A percentile compares a stretch with the other conserved stretches of the same genome.
phyloP scores from a whole-genome alignment of 768 basidiomycete genomes.

The Lanmaoa pseudosensibilis region DNA sequence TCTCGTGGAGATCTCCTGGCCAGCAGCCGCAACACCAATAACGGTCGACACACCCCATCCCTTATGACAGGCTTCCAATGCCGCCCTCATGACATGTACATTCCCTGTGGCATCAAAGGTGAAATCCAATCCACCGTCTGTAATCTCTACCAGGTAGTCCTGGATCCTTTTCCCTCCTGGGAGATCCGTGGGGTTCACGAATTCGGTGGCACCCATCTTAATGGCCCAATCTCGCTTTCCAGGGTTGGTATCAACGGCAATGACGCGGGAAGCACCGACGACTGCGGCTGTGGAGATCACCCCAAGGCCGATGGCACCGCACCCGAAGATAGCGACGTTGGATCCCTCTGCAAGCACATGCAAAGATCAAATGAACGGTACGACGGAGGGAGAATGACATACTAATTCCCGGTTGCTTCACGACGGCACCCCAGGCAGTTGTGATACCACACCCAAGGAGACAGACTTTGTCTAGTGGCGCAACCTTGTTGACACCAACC shows the following conservation, averaged over 20 bases:
- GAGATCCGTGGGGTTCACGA: conserved; percentile 77
- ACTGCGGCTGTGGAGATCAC: conserved; percentile 77
- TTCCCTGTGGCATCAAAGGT: conserved; percentile 98
- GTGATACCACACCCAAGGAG: conserved; percentile 96
- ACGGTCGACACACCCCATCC: conserved; percentile 97
- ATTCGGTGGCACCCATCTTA: conserved; percentile 95
- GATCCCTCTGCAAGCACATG: conserved; percentile 59
- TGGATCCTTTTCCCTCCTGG: conserved; percentile 83
- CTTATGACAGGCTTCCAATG: conserved; percentile 98
- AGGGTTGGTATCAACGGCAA: conserved; percentile 90
- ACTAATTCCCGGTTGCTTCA: conserved; percentile 88
- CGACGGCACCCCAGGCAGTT: conserved; percentile 96
- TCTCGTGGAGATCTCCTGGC: conserved; percentile 89
- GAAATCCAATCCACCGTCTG: conserved; percentile 95
- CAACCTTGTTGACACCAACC: conserved; percentile 81
- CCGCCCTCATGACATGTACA: conserved; percentile 90
- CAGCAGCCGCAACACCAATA: conserved; percentile 96
- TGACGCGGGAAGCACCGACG: conserved; percentile 83
- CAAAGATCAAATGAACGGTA: neutral
- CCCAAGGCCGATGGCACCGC: conserved; percentile 94
- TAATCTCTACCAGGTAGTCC: conserved; percentile 86
- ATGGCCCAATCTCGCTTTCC: conserved; percentile 83
- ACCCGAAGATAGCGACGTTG: conserved; percentile 92
- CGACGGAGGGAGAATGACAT: conserved; percentile 28
- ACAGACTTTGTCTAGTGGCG: conserved; percentile 95